Conservation (phyloP, 495 filamentous ascomycete genomes). For the Daldinia vernicosa region DNA sequence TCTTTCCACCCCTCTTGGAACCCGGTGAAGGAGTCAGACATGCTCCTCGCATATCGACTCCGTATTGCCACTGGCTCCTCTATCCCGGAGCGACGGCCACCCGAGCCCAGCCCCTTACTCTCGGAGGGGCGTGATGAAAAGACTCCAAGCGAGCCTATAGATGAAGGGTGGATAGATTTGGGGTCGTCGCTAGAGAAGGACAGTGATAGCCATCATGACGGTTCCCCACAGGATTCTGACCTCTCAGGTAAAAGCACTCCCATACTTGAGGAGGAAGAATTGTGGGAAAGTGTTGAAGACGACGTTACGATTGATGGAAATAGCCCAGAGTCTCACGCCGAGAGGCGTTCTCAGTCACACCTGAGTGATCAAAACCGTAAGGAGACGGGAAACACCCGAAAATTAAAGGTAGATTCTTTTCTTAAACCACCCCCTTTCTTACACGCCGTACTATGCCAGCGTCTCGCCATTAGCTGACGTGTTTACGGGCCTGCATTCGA, state of each 20-base stretch:
- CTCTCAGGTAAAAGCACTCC: not conserved
- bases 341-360: constrained; percentile 28
- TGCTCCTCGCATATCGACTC: constrained; percentile 6
- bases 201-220: not conserved
- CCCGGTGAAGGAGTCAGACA: not conserved
- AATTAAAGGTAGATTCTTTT: constrained; percentile 37
- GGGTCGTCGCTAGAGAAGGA: not conserved
- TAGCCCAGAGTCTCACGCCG: not conserved
- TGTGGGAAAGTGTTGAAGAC: constrained; percentile 6
- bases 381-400: constrained; percentile 49
- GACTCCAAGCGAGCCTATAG: not conserved
- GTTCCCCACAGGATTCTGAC: not conserved
- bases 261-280: not conserved
- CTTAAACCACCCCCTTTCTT: not conserved
- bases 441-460: not conserved
- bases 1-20: constrained; percentile 1
- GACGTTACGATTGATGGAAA: constrained; percentile 13
- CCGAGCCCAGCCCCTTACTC: not conserved
- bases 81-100: not conserved
- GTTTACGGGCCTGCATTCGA: constrained; percentile 51
- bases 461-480: constrained; percentile 21
- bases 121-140: not conserved
- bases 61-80: not conserved
- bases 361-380: constrained; percentile 31
- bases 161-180: constrained; percentile 8